Base-by-base conservation (phyloP, 371 early-diverging fungal genomes). In the Actinomortierella wolfii region DNA sequence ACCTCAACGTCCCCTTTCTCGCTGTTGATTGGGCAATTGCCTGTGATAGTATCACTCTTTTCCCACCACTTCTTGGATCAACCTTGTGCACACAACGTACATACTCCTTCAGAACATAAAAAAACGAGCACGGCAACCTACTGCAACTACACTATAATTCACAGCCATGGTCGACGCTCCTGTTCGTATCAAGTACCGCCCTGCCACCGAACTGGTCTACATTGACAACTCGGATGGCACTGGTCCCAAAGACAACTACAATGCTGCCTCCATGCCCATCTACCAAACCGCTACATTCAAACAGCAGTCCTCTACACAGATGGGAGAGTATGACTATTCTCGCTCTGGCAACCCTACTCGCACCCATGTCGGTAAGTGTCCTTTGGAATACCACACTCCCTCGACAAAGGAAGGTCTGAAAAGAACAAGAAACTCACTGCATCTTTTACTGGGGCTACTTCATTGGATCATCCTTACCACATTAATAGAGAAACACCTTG, bases 261-360 rank as follows among this genome's bases (percentile, higher is more conserved):
- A 93, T 74, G 89, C 97, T 20, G 83, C 94, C 28, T 93, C 94
- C 7, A 89, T 94, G 25, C 98, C 98, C 29, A 94, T 97, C 64
- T 97, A 97, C 83, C 96, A 96, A 71, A 92, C 96, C 0, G 98
- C 98, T 14, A 97, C 98, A 1, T 97, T 97, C 80, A 96, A 94
- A 79, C 97, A 96, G 78, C 69, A 74, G 20, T 77, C 83, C 8
- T 91, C 92, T 1, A 83, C 82, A 17, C 94, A 90, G 50, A 85
- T 86, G 67, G 95, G 96, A 18, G 93, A 94, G 61, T 97, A 92
- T 71, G 98, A 98, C 80, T 96, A 96, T 67, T 86, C 92, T 51
- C 84, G 96, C 43, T 87, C 88, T 54, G 95, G 95, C 17, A 96
- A 96, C 75, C 96, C 96, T 6, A 94, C 95, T 18, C 82, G 96